Percentiles rank a stretch among this genome's conserved stretches.
These are phyloP conservation scores for Aristolochia contorta DNA, from an alignment of 164 flowering plant species.

Conservation along the genomic window DNA sequence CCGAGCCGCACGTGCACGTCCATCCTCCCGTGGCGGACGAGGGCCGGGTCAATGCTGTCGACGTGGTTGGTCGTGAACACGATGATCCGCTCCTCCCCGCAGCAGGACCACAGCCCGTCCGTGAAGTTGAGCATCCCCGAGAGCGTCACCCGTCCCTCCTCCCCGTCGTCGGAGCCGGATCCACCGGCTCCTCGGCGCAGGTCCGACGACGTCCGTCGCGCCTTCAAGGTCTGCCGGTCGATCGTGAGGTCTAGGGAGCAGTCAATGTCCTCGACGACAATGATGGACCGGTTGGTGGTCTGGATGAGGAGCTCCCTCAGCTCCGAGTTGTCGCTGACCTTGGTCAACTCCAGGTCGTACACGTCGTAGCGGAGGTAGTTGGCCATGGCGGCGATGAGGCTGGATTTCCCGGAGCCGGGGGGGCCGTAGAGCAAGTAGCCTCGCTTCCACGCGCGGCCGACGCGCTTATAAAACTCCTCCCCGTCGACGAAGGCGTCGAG, in stretches of 20 bases:
- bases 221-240: conserved; percentile 12
- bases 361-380: conserved; percentile 50
- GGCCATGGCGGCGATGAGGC: conserved; percentile 69
- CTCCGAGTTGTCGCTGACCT: conserved; percentile 48
- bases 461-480: conserved; percentile 44
- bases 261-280: conserved; percentile 72
- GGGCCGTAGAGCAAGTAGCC: conserved; percentile 60
- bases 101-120: conserved; percentile 69
- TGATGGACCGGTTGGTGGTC: conserved; percentile 47
- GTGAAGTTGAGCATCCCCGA: conserved; percentile 58
- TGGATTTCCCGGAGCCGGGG: conserved; percentile 61
- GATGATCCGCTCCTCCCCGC: conserved; percentile 62
- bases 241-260: conserved; percentile 53
- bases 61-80: conserved; percentile 62
- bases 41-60: conserved; percentile 52
- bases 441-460: conserved; percentile 63
- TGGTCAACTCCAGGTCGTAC: conserved; percentile 58
- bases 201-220: conserved; percentile 3
- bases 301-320: conserved; percentile 42
- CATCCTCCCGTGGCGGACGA: conserved; percentile 55
- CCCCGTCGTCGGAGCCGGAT: conserved; percentile 15
- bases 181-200: too few species aligned
- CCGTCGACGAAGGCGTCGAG: conserved; percentile 37
- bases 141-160: conserved; percentile 41
- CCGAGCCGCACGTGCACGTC: conserved; percentile 50